Percentiles rank a stretch among this genome's conserved stretches.
phyloP scores from a whole-genome alignment of 129 eudicot species.

The Tagetes patula region DNA sequence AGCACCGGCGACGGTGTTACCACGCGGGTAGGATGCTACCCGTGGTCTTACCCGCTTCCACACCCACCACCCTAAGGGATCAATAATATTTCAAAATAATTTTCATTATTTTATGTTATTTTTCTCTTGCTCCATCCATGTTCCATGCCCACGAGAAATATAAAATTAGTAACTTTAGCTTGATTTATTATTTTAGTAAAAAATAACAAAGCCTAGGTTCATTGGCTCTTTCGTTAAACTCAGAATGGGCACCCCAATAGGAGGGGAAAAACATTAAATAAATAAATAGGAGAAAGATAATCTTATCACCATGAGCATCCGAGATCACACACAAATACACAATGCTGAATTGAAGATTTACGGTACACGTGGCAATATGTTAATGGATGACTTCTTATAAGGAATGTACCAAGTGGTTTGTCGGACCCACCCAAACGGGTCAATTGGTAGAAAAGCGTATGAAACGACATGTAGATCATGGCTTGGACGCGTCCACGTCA shows the following conservation, averaged over 20 bases:
- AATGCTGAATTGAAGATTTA: neutral
- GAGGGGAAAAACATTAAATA: too few species aligned
- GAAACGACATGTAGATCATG: neutral
- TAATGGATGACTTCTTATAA: neutral
- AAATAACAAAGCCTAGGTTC: too few species aligned
- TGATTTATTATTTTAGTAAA: too few species aligned
- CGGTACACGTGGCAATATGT: neutral
- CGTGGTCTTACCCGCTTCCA: too few species aligned
- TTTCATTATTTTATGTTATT: too few species aligned
- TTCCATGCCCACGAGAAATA: too few species aligned
- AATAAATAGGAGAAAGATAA: neutral
- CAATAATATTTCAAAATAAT: too few species aligned
- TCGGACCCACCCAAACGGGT: neutral
- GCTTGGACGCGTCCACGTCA: neutral
- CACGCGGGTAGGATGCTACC: too few species aligned
- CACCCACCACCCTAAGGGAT: too few species aligned
- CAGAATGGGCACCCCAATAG: neutral
- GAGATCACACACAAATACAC: slow-evolving; percentile 6
- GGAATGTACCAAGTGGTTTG: neutral
- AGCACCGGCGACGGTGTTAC: too few species aligned
- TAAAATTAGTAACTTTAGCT: too few species aligned
- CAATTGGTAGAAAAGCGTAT: neutral
- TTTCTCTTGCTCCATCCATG: too few species aligned
- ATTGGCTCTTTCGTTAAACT: neutral
- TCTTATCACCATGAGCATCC: neutral